Evolutionary conservation across 306 rosid genomes (phyloP).

Genomic region (Glycyrrhiza uralensis): DNA sequence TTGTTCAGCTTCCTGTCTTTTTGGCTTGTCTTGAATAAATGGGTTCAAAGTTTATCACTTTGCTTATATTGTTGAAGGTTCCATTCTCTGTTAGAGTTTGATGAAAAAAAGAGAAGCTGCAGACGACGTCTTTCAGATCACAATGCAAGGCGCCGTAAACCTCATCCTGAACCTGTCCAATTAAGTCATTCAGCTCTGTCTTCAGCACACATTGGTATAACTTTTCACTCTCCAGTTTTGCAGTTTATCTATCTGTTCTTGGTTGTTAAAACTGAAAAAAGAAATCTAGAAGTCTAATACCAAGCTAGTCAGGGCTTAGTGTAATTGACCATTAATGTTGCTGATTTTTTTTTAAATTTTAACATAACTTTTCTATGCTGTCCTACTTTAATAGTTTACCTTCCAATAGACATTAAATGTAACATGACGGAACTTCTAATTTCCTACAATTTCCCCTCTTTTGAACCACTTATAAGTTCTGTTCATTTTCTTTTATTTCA

Average conservation of each 20-base stretch:
- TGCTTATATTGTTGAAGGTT: slow-evolving; percentile 54
- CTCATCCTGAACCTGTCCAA: slow-evolving; percentile 41
- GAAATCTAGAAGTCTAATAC: not conserved
- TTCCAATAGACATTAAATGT: not conserved
- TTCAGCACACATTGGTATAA: slow-evolving; percentile 44
- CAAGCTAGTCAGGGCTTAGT: not conserved
- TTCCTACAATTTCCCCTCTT: not conserved
- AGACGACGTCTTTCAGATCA: slow-evolving; percentile 78
- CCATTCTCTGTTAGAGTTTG: slow-evolving; percentile 68
- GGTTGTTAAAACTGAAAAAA: not conserved
- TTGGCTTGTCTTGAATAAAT: not conserved
- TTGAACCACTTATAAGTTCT: not conserved
- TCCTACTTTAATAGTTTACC: not conserved
- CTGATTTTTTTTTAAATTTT: not conserved
- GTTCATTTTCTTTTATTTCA: not conserved
- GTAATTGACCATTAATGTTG: not conserved
- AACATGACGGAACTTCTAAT: not conserved
- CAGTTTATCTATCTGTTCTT: not conserved
- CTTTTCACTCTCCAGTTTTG: not conserved
- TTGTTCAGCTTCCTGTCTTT: slow-evolving; percentile 8
- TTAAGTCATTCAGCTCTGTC: slow-evolving; percentile 44
- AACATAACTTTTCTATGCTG: not conserved
- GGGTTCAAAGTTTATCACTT: slow-evolving; percentile 9
- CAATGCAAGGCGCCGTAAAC: slow-evolving; percentile 84
- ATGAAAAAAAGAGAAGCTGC: slow-evolving; percentile 79